Percentiles rank a stretch among this genome's conserved stretches.
Conservation (phyloP, 192 early-diverging fungal species). For the Obelidium mucronatum region DNA sequence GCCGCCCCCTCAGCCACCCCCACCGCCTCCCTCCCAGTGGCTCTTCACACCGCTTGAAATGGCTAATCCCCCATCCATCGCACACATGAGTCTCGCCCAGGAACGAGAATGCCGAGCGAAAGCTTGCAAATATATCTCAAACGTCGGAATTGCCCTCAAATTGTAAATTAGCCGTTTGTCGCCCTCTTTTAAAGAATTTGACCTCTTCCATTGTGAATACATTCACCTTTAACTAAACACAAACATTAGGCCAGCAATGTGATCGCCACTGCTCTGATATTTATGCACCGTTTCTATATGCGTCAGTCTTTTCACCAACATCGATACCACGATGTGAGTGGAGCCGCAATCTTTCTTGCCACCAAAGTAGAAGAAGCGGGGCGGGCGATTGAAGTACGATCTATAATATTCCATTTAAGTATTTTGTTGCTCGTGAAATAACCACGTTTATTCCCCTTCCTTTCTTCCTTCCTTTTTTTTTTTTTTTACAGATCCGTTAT, state of each 20-base stretch:
- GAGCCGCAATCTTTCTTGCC: conserved; percentile 35
- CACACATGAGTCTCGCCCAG: no score
- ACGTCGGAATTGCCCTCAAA: conserved; percentile 14
- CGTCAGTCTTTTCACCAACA: conserved; percentile 43
- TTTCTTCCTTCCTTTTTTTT: not conserved
- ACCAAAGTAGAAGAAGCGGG: conserved; percentile 42
- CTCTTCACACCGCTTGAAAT: no score
- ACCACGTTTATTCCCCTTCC: no score
- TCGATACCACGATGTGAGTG: conserved; percentile 40
- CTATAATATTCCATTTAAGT: no score
- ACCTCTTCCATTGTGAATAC: no score
- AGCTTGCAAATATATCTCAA: conserved; percentile 11
- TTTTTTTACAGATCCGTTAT: conserved; percentile 1
- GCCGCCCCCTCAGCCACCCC: no score
- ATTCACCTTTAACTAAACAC: no score
- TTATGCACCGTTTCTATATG: conserved; percentile 52
- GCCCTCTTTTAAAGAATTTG: no score
- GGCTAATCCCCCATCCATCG: no score
- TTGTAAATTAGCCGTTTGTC: conserved; percentile 3
- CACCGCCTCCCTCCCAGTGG: no score
- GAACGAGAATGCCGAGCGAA: conserved; percentile 22
- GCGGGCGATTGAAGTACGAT: not conserved
- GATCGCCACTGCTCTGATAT: conserved; percentile 38
- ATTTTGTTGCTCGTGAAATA: not conserved
- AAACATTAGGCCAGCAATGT: conserved; percentile 3